Percentiles rank a stretch among this genome's conserved stretches.
phyloP scores from a whole-genome alignment of 78 protist species.

The Dictyostelium firmibasis region DNA sequence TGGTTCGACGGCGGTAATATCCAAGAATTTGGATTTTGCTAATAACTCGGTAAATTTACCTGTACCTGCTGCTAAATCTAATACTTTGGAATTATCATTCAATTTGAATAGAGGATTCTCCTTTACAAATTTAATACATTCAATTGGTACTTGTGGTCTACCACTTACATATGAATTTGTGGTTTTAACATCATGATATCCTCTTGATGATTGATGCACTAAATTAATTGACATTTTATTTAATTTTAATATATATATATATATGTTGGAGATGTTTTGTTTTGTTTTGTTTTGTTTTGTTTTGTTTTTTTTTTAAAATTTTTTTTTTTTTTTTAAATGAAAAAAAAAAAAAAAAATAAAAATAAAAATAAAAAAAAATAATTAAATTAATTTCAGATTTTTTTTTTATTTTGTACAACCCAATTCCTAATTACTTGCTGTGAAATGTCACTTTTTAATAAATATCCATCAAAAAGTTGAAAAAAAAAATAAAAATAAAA shows the following conservation, averaged over 20 bases:
- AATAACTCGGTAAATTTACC: constrained; percentile 45
- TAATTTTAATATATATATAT: not conserved
- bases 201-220: constrained; percentile 45
- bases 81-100: not conserved
- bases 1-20: constrained; percentile 43
- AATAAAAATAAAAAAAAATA: too few species aligned
- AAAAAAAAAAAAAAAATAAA: too few species aligned
- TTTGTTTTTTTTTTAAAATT: too few species aligned
- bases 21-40: constrained; percentile 7
- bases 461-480: too few species aligned
- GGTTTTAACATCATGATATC: constrained; percentile 52
- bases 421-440: too few species aligned
- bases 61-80: constrained; percentile 63
- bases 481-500: too few species aligned
- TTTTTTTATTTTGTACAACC: too few species aligned
- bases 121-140: constrained; percentile 13
- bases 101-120: not conserved
- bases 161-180: constrained; percentile 32
- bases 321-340: too few species aligned
- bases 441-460: too few species aligned
- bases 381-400: too few species aligned
- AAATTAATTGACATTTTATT: constrained; percentile 7
- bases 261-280: not conserved
- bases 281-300: too few species aligned
- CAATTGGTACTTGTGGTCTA: constrained; percentile 43